Conservation (phyloP, 139 green algal genomes). For the Closterium sp. region DNA sequence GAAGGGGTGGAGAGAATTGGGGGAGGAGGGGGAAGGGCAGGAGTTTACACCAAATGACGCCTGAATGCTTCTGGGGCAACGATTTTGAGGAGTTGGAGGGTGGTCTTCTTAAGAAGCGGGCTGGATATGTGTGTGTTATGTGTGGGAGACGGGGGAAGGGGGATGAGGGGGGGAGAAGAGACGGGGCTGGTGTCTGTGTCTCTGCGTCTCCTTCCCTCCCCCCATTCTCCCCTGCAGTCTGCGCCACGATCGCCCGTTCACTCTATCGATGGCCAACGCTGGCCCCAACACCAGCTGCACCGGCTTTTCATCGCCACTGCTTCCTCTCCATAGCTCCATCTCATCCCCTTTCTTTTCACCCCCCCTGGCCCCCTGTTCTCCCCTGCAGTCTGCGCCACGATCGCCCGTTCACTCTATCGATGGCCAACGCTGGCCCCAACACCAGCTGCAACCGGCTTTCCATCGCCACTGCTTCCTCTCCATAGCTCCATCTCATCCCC, state of each 20-base stretch:
- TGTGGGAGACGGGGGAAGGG: no score
- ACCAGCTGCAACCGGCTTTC: constrained; percentile 64
- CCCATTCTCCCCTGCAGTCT: constrained; percentile 51
- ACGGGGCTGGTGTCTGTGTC: no score
- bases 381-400: constrained; percentile 78
- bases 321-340: constrained; percentile 57
- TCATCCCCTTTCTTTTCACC: background rate
- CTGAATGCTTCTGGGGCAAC: no score
- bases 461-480: constrained; percentile 87
- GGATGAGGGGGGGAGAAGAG: no score
- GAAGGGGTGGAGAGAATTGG: no score
- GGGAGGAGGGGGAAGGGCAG: no score
- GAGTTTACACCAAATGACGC: no score
- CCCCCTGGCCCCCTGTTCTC: background rate
- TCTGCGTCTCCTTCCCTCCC: background rate
- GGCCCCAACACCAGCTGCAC: constrained; percentile 61
- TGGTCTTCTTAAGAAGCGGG: no score
- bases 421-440: constrained; percentile 85
- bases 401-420: constrained; percentile 64
- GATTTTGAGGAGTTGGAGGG: no score
- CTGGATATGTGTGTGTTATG: no score
- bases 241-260: constrained; percentile 75
- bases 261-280: constrained; percentile 86
- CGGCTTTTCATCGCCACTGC: constrained; percentile 77
- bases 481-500: constrained; percentile 81